These are phyloP conservation scores for Wilhelminamyces savonicus DNA, from an alignment of 805 yeast species.

Conservation along the genomic window DNA sequence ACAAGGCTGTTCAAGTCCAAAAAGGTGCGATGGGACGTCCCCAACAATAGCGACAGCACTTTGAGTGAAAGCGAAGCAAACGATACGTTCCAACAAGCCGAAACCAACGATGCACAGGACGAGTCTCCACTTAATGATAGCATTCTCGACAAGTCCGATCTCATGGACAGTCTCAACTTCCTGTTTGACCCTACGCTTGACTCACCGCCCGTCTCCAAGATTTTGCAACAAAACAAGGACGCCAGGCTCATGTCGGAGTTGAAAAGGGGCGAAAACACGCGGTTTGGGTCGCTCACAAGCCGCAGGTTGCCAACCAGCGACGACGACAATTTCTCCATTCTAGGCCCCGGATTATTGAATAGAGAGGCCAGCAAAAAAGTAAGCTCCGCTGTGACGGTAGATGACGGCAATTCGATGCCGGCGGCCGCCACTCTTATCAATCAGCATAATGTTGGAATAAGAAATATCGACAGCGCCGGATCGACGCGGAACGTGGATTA, in stretches of 20 bases:
- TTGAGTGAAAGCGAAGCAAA: constrained; percentile 23
- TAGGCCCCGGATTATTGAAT: constrained; percentile 26
- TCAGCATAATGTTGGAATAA: too few species aligned
- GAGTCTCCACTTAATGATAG: constrained; percentile 16
- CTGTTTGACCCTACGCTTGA: constrained; percentile 22
- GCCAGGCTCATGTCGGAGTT: constrained; percentile 1
- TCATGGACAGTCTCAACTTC: constrained; percentile 22
- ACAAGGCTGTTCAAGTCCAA: constrained; percentile 2
- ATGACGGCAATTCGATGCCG: too few species aligned
- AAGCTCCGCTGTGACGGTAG: too few species aligned
- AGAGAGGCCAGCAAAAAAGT: constrained; percentile 25
- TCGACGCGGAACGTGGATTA: too few species aligned
- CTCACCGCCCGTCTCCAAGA: constrained; percentile 21
- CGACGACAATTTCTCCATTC: constrained; percentile 3
- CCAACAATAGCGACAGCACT: constrained; percentile 3
- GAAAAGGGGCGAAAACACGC: constrained; percentile 1
- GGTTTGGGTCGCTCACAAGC: constrained; percentile 9
- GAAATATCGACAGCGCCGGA: too few species aligned
- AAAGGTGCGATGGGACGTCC: constrained; percentile 6
- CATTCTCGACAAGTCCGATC: constrained; percentile 15
- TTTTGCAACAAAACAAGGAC: constrained; percentile 1
- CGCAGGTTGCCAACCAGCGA: constrained; percentile 11
- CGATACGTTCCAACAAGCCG: too few species aligned
- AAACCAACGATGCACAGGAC: constrained; percentile 14
- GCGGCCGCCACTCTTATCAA: too few species aligned